A percentile compares a stretch with the other conserved stretches of the same genome.
Conservation (phyloP, 192 early-diverging fungal species). For the Podila clonocystis region DNA sequence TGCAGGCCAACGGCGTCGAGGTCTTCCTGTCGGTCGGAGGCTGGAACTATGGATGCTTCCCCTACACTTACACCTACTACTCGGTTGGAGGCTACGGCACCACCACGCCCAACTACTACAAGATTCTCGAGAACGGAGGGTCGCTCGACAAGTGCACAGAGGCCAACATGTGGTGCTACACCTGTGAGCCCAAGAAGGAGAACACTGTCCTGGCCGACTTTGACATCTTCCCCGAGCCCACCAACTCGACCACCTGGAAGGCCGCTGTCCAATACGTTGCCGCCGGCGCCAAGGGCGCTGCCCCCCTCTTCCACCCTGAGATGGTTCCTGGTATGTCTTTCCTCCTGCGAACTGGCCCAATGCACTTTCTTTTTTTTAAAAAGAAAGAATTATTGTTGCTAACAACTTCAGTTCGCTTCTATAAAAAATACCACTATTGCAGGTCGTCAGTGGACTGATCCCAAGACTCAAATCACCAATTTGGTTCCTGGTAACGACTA, state of each 20-base stretch:
- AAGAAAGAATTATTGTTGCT: neutral
- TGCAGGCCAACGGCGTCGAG: constrained; percentile 39
- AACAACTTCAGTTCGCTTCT: neutral
- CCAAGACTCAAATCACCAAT: constrained; percentile 26
- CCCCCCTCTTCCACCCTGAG: constrained; percentile 42
- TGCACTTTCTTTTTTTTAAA: neutral
- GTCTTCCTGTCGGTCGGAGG: constrained; percentile 52
- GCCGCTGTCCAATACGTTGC: constrained; percentile 27
- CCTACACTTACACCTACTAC: constrained; percentile 46
- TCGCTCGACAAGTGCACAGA: constrained; percentile 34
- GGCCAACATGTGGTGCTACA: constrained; percentile 55
- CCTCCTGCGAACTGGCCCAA: neutral
- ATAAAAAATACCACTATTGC: neutral
- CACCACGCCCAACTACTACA: constrained; percentile 51
- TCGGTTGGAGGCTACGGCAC: constrained; percentile 49
- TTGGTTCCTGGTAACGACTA: constrained; percentile 41
- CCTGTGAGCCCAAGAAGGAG: constrained; percentile 43
- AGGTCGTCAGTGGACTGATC: constrained; percentile 35
- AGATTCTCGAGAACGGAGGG: constrained; percentile 40
- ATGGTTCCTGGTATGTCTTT: constrained; percentile 26
- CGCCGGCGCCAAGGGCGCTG: constrained; percentile 21
- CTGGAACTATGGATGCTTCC: constrained; percentile 54
- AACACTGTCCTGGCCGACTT: constrained; percentile 39
- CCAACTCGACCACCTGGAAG: constrained; percentile 44
- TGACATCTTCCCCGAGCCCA: constrained; percentile 53